These are phyloP conservation scores for Microdochium bolleyi DNA, from an alignment of 2,329 filamentous ascomycete species.

Conservation along the genomic window DNA sequence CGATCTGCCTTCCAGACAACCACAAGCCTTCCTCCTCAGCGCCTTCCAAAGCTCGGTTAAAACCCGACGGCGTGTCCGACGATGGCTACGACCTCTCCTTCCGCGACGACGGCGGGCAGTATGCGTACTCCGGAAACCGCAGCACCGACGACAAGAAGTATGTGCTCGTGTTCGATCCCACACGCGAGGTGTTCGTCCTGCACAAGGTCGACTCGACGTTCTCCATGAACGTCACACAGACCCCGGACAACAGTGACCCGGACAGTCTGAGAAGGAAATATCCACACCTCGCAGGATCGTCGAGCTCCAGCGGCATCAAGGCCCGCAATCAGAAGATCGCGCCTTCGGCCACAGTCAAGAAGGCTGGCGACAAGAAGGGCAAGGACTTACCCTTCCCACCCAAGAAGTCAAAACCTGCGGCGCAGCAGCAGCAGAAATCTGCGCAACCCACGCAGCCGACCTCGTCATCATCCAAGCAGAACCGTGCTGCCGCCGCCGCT, in stretches of 20 bases:
- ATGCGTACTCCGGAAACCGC: constrained; percentile 53
- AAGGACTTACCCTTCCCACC: background rate
- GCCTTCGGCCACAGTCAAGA: constrained; percentile 9
- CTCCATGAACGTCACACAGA: constrained; percentile 75
- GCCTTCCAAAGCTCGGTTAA: constrained; percentile 40
- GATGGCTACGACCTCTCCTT: constrained; percentile 43
- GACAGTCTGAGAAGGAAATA: constrained; percentile 59
- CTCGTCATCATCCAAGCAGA: constrained; percentile 9
- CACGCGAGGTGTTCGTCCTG: constrained; percentile 68
- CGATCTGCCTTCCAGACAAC: constrained; percentile 39
- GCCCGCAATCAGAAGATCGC: constrained; percentile 9
- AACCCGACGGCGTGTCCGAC: constrained; percentile 29
- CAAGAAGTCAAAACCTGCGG: constrained; percentile 1
- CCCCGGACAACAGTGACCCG: constrained; percentile 56
- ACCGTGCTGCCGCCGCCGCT: constrained; percentile 21
- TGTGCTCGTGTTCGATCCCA: constrained; percentile 68
- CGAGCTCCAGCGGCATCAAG: constrained; percentile 9
- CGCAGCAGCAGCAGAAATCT: constrained; percentile 6
- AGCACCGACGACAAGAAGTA: constrained; percentile 49
- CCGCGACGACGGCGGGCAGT: constrained; percentile 45
- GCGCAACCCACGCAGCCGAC: constrained; percentile 3
- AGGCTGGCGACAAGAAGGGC: constrained; percentile 7
- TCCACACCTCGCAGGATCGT: constrained; percentile 47
- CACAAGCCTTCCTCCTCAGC: constrained; percentile 48
- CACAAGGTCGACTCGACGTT: constrained; percentile 77